A percentile compares a stretch with the other conserved stretches of the same genome.
phyloP scores from a whole-genome alignment of 2,329 filamentous ascomycete genomes.

The Conoideocrella luteorostrata region DNA sequence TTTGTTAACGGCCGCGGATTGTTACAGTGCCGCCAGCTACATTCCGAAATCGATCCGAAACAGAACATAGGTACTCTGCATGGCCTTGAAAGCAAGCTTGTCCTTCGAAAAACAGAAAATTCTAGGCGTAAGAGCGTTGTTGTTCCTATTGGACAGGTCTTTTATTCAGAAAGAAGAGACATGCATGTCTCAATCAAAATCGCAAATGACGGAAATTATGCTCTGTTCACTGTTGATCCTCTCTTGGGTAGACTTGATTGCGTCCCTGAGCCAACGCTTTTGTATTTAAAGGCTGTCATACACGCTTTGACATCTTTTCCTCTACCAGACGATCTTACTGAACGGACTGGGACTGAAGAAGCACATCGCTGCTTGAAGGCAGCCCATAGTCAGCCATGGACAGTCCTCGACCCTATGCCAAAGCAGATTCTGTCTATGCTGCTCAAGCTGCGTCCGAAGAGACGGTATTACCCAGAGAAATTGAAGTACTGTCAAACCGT shows the following conservation, averaged over 20 bases:
- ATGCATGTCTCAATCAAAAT: constrained; percentile 32
- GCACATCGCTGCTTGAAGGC: constrained; percentile 43
- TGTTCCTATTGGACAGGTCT: constrained; percentile 38
- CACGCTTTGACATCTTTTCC: constrained; percentile 56
- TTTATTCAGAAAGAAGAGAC: constrained; percentile 20
- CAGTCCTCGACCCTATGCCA: constrained; percentile 17
- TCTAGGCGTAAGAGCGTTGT: constrained; percentile 42
- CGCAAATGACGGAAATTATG: constrained; percentile 5
- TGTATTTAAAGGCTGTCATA: constrained; percentile 50
- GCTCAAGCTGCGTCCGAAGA: neutral
- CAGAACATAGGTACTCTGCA: constrained; percentile 57
- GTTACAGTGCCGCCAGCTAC: constrained; percentile 43
- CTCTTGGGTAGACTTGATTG: constrained; percentile 51
- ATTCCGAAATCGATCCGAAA: constrained; percentile 43
- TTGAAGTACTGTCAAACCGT: constrained; percentile 28
- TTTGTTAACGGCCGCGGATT: constrained; percentile 34
- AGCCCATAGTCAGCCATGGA: constrained; percentile 45
- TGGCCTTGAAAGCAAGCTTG: constrained; percentile 51
- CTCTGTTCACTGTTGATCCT: constrained; percentile 44
- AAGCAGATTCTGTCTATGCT: neutral
- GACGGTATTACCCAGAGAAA: constrained; percentile 30
- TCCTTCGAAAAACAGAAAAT: constrained; percentile 42
- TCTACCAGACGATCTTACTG: constrained; percentile 51
- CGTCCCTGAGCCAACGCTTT: constrained; percentile 45
- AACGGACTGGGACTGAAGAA: constrained; percentile 55